Conservation (phyloP, 2,329 filamentous ascomycete species). For the Cladosporium phlei region DNA sequence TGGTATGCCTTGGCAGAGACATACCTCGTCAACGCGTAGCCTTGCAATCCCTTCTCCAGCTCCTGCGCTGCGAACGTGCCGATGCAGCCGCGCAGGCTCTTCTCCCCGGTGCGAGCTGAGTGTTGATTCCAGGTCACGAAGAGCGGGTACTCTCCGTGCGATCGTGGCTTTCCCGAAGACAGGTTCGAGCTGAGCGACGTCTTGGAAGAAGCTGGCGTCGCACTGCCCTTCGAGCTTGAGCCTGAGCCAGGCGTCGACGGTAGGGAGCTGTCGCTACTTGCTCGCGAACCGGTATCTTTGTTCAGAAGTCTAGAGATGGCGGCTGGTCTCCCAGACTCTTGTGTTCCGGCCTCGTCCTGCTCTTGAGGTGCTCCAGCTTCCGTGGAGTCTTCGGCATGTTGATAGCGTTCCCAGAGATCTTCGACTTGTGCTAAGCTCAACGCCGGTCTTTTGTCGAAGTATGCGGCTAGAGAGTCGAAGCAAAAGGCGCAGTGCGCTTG, state of each 20-base stretch:
- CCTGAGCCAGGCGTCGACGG: conserved; percentile 19
- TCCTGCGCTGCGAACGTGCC: conserved; percentile 82
- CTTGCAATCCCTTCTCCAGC: conserved; percentile 66
- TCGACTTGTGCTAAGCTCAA: conserved; percentile 66
- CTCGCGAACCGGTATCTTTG: conserved; percentile 18
- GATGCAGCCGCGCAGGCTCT: conserved; percentile 84
- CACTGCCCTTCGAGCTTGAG: conserved; percentile 7
- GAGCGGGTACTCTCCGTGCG: conserved; percentile 55
- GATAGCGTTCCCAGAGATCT: conserved; percentile 59
- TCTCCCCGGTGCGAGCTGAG: conserved; percentile 51
- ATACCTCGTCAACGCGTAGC: conserved; percentile 77
- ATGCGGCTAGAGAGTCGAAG: conserved; percentile 79
- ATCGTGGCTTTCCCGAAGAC: background rate
- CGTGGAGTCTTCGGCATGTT: conserved; percentile 26
- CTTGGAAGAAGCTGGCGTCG: conserved; percentile 14
- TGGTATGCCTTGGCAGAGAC: conserved; percentile 25
- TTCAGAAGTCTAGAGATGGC: conserved; percentile 42
- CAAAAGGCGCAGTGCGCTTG: conserved; percentile 84
- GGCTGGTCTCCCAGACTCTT: conserved; percentile 32
- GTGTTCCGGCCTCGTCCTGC: conserved; percentile 36
- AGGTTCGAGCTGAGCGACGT: conserved; percentile 14
- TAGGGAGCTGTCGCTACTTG: conserved; percentile 29
- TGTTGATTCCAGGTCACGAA: conserved; percentile 94
- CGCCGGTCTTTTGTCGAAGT: conserved; percentile 65
- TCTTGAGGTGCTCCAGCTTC: conserved; percentile 20